Base-by-base conservation (phyloP, 148 eudicot genomes). In the Diospyros lotus region DNA sequence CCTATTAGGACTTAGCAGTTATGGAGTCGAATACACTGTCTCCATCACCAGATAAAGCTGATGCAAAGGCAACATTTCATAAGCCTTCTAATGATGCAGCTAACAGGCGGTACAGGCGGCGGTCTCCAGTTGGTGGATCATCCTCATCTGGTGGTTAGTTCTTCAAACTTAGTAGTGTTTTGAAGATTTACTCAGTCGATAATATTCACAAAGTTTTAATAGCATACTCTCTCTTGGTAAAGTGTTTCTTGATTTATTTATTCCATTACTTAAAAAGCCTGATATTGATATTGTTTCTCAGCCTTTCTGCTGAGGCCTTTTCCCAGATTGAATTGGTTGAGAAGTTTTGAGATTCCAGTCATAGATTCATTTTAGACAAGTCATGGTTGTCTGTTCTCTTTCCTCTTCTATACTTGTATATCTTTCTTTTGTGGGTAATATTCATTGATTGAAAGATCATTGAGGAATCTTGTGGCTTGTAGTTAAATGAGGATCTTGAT, bases 61-160 rank as follows among this genome's bases (percentile, higher is more conserved):
- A 86, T 71, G 73, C 84, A 41, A 91, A 84, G 79, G 85, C 88
- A 43, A 85, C 84, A 59, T 94, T 94, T 79, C 90, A 87, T 69
- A 94, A 91, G 89, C 94, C 85, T 77, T 72, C 84, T 1, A 89
- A 85, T 82, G 98, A 90, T 73, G 80, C 87, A 53, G 87, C 81
- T 9, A 84, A 69, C 64, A 78, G 97, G 70, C 90, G 88, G 69
- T 94, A 94, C 76, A 70, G 98, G 81, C 90, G 90, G 44, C 83
- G 86, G 71, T 88, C 97, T 65, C 94, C 97, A 66, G 74, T 72
- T 67, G 79, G 73, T 62, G 86, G 86, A 6, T 84, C 91, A 11
- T 87, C 91, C 66, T 89, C 88, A 55, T 82, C 89, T 73, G 97
- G 86, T 69, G 97, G 94, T 93, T 41, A 86, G 90, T 79, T 54